These are phyloP conservation scores for Talaromyces adpressus DNA, from an alignment of 495 filamentous ascomycete genomes.

Conservation along the genomic window DNA sequence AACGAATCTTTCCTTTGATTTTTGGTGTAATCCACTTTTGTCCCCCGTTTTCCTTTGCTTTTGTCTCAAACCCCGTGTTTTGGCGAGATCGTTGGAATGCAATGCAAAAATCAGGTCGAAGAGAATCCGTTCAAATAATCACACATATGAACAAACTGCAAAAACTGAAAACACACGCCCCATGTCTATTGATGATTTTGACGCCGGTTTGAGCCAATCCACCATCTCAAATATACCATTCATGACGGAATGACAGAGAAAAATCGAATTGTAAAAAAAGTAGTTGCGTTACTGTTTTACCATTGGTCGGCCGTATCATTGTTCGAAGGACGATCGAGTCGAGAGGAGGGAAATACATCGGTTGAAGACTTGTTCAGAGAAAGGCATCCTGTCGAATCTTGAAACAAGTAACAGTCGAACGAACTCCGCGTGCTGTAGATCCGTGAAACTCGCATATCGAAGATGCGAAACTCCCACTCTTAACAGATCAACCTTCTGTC, in stretches of 20 bases:
- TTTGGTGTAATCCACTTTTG: neutral
- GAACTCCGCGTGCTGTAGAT: slow-evolving; percentile 1
- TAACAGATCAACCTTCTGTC: neutral
- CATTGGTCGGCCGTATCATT: slow-evolving; percentile 1
- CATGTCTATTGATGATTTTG: slow-evolving; percentile 3
- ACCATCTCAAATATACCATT: slow-evolving; percentile 3
- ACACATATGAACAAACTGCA: slow-evolving; percentile 2
- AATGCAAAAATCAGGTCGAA: neutral
- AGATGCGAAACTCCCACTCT: neutral
- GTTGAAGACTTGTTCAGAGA: neutral
- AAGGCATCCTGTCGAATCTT: neutral
- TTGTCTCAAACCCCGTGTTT: neutral
- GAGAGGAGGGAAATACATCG: neutral
- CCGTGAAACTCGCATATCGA: neutral
- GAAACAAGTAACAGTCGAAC: neutral
- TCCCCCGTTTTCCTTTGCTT: neutral
- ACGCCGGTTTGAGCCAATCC: slow-evolving; percentile 2
- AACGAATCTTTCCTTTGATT: neutral
- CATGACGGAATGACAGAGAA: slow-evolving; percentile 1
- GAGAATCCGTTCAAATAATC: neutral
- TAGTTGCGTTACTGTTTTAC: slow-evolving; percentile 1
- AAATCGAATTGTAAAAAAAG: slow-evolving; percentile 1
- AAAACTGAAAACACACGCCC: slow-evolving; percentile 1
- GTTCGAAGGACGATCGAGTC: neutral
- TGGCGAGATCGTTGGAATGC: neutral